Evolutionary conservation across 2,329 filamentous ascomycete species (phyloP).

Genomic region (Paraphoma chrysanthemicola): DNA sequence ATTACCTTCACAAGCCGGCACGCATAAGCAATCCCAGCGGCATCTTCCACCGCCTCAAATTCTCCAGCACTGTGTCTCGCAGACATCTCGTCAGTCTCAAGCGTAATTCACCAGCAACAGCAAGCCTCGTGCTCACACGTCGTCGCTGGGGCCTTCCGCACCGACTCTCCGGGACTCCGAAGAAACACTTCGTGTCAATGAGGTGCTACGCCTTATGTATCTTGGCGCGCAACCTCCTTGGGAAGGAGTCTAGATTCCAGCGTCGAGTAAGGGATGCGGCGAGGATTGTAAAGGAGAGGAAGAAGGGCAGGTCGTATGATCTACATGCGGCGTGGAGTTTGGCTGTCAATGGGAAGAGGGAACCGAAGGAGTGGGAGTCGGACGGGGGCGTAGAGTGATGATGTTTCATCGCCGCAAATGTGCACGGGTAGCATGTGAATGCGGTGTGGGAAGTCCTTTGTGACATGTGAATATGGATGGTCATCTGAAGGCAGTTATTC

Average conservation of each 20-base stretch:
- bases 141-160: not conserved
- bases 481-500: no score
- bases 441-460: no score
- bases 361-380: not conserved
- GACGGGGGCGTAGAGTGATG: not conserved
- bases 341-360: not conserved
- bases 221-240: not conserved
- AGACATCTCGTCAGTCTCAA: not conserved
- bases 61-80: constrained; percentile 1
- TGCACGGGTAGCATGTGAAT: no score
- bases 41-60: constrained; percentile 10
- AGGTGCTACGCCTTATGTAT: not conserved
- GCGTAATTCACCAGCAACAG: not conserved
- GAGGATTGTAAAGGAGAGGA: not conserved
- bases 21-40: not conserved
- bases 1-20: not conserved
- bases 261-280: not conserved
- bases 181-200: constrained; percentile 1
- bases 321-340: not conserved
- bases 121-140: not conserved
- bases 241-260: constrained; percentile 1
- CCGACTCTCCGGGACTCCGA: not conserved
- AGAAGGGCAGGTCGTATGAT: not conserved
- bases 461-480: no score
- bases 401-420: no score